Conservation (phyloP, 139 green algal genomes). For the Tetraselmis striata region DNA sequence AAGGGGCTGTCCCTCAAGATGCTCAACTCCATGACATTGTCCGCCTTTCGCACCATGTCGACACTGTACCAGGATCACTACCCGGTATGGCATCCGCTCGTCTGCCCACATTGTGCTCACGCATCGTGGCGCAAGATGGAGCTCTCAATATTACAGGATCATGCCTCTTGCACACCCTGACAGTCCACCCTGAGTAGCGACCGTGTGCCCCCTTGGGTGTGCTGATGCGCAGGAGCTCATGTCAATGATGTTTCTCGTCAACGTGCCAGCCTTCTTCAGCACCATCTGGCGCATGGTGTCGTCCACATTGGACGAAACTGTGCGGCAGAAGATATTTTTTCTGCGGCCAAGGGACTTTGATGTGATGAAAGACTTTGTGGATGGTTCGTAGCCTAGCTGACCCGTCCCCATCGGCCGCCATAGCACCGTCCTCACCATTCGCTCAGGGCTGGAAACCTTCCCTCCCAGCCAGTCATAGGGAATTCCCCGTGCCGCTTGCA, state of each 20-base stretch:
- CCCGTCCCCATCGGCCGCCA: too few species aligned
- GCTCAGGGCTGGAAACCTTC: too few species aligned
- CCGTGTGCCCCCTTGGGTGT: too few species aligned
- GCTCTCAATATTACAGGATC: too few species aligned
- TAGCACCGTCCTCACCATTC: too few species aligned
- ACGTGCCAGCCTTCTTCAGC: neutral
- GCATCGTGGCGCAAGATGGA: too few species aligned
- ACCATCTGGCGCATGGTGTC: neutral
- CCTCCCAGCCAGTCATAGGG: too few species aligned
- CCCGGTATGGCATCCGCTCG: neutral
- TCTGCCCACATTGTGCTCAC: too few species aligned
- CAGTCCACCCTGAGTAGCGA: too few species aligned
- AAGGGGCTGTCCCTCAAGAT: neutral
- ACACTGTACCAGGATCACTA: neutral
- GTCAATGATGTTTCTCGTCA: neutral
- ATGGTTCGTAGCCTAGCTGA: neutral
- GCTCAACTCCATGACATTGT: neutral
- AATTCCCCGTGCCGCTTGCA: too few species aligned
- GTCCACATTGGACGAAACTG: neutral
- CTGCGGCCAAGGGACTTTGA: neutral
- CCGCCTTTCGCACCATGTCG: neutral
- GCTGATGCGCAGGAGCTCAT: neutral
- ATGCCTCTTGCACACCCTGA: too few species aligned
- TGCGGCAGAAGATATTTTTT: neutral
- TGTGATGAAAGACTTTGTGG: neutral